These are phyloP conservation scores for Thermomucor indicae-seudaticae DNA, from an alignment of 371 early-diverging fungal genomes.

Conservation along the genomic window DNA sequence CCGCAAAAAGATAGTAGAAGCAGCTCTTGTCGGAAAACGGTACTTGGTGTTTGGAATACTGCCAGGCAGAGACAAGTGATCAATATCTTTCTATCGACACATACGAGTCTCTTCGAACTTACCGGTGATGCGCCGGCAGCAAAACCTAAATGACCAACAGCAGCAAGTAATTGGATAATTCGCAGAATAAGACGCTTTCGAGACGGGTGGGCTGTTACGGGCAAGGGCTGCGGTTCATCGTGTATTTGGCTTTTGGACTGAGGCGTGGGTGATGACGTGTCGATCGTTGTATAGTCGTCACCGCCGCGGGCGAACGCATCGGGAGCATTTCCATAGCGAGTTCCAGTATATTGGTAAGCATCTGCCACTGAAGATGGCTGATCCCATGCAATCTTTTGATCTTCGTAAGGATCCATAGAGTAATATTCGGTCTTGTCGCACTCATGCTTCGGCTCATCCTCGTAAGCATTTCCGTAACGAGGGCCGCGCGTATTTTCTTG, in stretches of 20 bases:
- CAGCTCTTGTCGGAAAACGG: constrained; percentile 28
- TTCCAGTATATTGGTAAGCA: constrained; percentile 12
- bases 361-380: neutral
- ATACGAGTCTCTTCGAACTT: constrained; percentile 6
- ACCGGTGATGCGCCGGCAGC: constrained; percentile 46
- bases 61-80: neutral
- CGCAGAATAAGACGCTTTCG: constrained; percentile 24
- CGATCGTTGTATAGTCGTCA: constrained; percentile 8
- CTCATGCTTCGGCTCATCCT: constrained; percentile 6
- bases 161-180: constrained; percentile 22
- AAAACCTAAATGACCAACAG: constrained; percentile 40
- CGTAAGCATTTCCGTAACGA: constrained; percentile 16
- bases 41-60: constrained; percentile 24
- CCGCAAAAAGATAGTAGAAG: constrained; percentile 38
- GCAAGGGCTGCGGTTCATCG: neutral
- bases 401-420: neutral
- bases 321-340: constrained; percentile 10
- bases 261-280: neutral
- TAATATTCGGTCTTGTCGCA: constrained; percentile 7
- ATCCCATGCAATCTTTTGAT: constrained; percentile 2
- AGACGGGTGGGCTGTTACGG: constrained; percentile 11
- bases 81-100: neutral
- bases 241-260: neutral
- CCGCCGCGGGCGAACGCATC: constrained; percentile 11
- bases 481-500: constrained; percentile 4